A percentile compares a stretch with the other conserved stretches of the same genome.
phyloP scores from a whole-genome alignment of 768 basidiomycete species.

The Boletus bicolor region DNA sequence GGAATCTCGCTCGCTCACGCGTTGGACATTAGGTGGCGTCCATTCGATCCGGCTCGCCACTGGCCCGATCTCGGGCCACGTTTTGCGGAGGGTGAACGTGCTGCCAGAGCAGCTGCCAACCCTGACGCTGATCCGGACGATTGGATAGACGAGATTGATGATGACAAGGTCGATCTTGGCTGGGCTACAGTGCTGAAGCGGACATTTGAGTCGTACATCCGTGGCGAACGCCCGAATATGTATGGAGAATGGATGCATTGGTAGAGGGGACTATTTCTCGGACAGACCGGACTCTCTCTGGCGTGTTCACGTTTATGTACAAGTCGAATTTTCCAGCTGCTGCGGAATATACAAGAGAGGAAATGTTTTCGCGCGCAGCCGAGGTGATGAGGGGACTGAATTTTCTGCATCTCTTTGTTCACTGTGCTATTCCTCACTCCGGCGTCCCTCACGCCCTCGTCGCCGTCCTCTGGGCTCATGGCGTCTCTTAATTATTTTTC shows the following conservation, averaged over 20 bases:
- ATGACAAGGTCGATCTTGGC: constrained; percentile 72
- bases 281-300: background rate
- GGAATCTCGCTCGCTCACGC: background rate
- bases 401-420: constrained; percentile 12
- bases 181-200: constrained; percentile 91
- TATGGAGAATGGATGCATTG: constrained; percentile 70
- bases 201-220: constrained; percentile 88
- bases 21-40: constrained; percentile 72
- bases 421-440: constrained; percentile 4
- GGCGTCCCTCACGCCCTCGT: constrained; percentile 20
- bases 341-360: constrained; percentile 27
- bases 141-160: constrained; percentile 24
- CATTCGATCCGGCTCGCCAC: constrained; percentile 84
- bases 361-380: constrained; percentile 25
- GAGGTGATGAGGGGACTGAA: constrained; percentile 1
- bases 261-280: constrained; percentile 3
- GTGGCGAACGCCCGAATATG: constrained; percentile 89
- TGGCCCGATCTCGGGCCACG: constrained; percentile 85
- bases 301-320: background rate
- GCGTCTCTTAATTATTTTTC: constrained; percentile 49
- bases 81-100: constrained; percentile 72
- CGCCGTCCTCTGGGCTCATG: constrained; percentile 30
- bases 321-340: background rate
- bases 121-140: constrained; percentile 20
- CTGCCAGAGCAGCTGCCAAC: constrained; percentile 43